phyloP scores from a whole-genome alignment of 176 grass and related monocot species.

The Musa troglodytarum region DNA sequence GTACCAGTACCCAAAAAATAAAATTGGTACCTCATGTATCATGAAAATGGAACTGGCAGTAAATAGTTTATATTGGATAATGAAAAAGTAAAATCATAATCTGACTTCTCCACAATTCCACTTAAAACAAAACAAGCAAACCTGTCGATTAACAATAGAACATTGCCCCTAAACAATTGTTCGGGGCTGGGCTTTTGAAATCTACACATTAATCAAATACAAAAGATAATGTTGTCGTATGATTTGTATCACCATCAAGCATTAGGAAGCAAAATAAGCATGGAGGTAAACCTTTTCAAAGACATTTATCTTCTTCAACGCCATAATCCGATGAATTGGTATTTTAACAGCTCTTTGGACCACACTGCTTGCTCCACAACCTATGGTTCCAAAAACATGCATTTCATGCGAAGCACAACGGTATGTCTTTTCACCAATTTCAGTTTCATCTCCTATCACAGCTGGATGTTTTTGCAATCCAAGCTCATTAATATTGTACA shows the following conservation, averaged over 20 bases:
- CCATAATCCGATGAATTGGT: slow-evolving; percentile 74
- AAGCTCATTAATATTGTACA: slow-evolving; percentile 95
- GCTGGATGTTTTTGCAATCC: slow-evolving; percentile 49
- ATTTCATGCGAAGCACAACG: slow-evolving; percentile 82
- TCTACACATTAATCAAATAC: neutral
- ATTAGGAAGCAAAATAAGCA: slow-evolving; percentile 3
- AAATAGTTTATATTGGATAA: too few species aligned
- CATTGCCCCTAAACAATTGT: neutral
- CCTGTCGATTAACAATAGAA: too few species aligned
- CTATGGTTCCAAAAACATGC: slow-evolving; percentile 89
- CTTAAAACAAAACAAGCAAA: too few species aligned
- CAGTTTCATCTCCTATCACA: slow-evolving; percentile 35
- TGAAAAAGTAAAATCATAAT: too few species aligned
- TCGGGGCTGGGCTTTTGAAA: neutral
- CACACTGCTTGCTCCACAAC: slow-evolving; percentile 81
- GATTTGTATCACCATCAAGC: neutral
- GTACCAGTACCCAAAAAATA: too few species aligned
- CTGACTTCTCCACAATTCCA: too few species aligned
- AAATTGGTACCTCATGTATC: too few species aligned
- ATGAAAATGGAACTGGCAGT: too few species aligned
- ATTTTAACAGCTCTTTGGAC: slow-evolving; percentile 79
- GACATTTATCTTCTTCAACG: slow-evolving; percentile 91
- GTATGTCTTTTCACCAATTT: slow-evolving; percentile 63
- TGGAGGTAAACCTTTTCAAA: slow-evolving; percentile 65
- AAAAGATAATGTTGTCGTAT: neutral